Base-by-base conservation (phyloP, 345 rosid genomes). In the Murraya paniculata region DNA sequence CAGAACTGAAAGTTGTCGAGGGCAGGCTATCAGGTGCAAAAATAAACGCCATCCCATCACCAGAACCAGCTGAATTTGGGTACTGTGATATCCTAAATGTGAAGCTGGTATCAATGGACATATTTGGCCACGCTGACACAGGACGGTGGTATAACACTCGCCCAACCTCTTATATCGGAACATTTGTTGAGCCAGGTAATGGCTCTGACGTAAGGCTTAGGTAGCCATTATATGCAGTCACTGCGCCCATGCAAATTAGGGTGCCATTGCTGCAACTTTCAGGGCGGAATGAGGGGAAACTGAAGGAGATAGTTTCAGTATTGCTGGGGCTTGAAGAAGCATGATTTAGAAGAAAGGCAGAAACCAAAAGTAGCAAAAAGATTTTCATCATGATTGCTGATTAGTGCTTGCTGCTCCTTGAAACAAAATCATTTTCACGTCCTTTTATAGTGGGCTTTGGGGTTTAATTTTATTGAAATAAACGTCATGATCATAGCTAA, bases 181-280 rank as follows among this genome's bases (percentile, higher is more conserved):
- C 21, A 28, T 31, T 2, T 61, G 21, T 18, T 61, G 66, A 28
- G 57, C 6, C 66, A 6, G 36, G 22, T 6, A 31, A 57, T 36
- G 61, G 77, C 69, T 83, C 80, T 3, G 77, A 76, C 0, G 89
- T 80, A 27, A 86, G 78, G 71, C 68, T 74, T 11, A 87, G 67
- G 80, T 71, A 71, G 19, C 87, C 83, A 19, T 82, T 76, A 1
- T 7, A 64, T 4, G 60, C 64, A 0, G 36, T 74, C 55, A 69
- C 79, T 0, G 86, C 79, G n/a, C 83, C 85, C 69, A 61, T 81
- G 81, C 85, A 87, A 24, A 84, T 74, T 9, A 84, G 78, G 27
- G 31, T 61, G 48, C 82, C 76, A 60, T 31, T 28, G 24, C 27
- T 36, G 77, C 87, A 84, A 5, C 80, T 76, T 50, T 65, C 72